Conservation (phyloP, 1,284 basidiomycete genomes). For the Erythrobasidium hasegawianum region DNA sequence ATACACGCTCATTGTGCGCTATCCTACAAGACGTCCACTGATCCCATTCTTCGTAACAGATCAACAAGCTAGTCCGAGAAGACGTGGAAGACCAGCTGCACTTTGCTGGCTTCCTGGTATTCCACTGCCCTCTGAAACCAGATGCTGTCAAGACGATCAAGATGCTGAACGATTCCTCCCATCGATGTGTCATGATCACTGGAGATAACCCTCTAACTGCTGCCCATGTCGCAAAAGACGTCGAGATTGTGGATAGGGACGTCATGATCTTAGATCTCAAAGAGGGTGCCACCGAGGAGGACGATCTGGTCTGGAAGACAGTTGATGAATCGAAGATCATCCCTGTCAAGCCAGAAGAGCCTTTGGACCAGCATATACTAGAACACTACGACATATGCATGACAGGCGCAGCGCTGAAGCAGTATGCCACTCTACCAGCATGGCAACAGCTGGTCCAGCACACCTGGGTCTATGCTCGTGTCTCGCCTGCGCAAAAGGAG, state of each 20-base stretch:
- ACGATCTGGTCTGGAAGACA: constrained; percentile 54
- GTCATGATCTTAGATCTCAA: constrained; percentile 82
- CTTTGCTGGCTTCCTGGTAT: constrained; percentile 90
- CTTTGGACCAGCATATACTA: constrained; percentile 71
- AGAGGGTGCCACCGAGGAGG: constrained; percentile 68
- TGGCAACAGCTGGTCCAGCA: constrained; percentile 80
- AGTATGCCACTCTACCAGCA: constrained; percentile 61
- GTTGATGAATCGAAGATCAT: constrained; percentile 84
- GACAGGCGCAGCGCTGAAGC: constrained; percentile 84
- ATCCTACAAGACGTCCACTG: too few species aligned
- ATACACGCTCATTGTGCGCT: too few species aligned
- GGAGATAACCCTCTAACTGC: constrained; percentile 95
- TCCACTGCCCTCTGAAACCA: constrained; percentile 91
- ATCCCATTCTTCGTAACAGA: too few species aligned
- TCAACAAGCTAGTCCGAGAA: constrained; percentile 75
- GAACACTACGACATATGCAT: constrained; percentile 87
- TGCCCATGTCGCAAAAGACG: constrained; percentile 88
- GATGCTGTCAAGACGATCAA: constrained; percentile 83
- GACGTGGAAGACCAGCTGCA: constrained; percentile 69
- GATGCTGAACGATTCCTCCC: constrained; percentile 89
- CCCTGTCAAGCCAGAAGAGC: constrained; percentile 69
- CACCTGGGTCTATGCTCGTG: constrained; percentile 94
- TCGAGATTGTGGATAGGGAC: constrained; percentile 91
- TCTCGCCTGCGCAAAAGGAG: constrained; percentile 92
- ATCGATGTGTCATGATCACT: constrained; percentile 95